Percentiles rank a stretch among this genome's conserved stretches.
These are phyloP conservation scores for Cytospora leucostoma DNA, from an alignment of 2,329 filamentous ascomycete genomes.

Conservation along the genomic window DNA sequence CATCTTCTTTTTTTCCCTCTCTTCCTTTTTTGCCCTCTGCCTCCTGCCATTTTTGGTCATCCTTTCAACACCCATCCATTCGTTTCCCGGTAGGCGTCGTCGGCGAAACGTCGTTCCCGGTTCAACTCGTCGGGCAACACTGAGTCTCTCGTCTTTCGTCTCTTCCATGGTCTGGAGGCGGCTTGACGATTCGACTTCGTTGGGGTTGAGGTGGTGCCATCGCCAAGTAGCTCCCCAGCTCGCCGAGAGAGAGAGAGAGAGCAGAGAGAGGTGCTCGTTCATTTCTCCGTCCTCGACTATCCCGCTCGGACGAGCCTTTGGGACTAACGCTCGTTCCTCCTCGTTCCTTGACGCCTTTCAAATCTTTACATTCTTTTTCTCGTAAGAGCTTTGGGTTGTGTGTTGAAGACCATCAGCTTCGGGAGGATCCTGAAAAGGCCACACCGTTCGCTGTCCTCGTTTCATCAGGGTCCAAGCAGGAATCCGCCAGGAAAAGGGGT, in stretches of 20 bases:
- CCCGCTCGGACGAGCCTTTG: background rate
- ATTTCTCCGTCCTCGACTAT: conserved; percentile 1
- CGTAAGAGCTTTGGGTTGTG: background rate
- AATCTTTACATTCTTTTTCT: background rate
- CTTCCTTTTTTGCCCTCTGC: background rate
- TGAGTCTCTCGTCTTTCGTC: conserved; percentile 13
- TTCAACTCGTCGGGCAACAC: background rate
- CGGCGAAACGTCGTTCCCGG: conserved; percentile 21
- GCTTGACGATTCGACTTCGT: conserved; percentile 19
- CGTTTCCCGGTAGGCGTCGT: conserved; percentile 15
- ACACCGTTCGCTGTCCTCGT: conserved; percentile 12
- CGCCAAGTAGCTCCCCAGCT: background rate
- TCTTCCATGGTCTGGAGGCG: conserved; percentile 31
- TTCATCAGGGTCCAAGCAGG: conserved; percentile 19
- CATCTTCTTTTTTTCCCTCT: too few species aligned
- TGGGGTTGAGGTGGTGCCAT: conserved; percentile 2
- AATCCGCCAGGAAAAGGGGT: conserved; percentile 11
- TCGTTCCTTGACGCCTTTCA: background rate
- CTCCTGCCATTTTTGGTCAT: background rate
- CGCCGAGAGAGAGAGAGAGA: background rate
- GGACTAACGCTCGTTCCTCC: background rate
- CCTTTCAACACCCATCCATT: background rate
- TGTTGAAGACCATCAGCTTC: conserved; percentile 22
- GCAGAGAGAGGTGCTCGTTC: background rate
- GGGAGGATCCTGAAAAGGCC: conserved; percentile 13